A percentile compares a stretch with the other conserved stretches of the same genome.
phyloP scores from a whole-genome alignment of 2,329 filamentous ascomycete genomes.

The Fusarium burgessii region DNA sequence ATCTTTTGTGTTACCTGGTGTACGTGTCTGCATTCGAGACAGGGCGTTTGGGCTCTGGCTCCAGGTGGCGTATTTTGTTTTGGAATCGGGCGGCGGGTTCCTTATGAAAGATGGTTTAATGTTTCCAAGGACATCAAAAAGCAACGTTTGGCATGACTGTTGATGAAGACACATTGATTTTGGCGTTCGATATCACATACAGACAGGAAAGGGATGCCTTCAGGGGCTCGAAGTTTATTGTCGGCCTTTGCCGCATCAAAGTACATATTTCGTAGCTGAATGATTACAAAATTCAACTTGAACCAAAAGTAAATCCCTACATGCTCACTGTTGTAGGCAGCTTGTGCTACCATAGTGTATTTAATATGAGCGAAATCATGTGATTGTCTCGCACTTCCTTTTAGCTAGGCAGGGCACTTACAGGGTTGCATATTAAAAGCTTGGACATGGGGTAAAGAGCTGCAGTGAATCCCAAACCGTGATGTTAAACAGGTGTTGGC shows the following conservation, averaged over 20 bases:
- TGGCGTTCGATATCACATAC: constrained; percentile 39
- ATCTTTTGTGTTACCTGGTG: constrained; percentile 29
- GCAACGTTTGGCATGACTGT: constrained; percentile 43
- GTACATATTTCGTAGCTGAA: constrained; percentile 33
- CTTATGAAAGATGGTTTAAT: constrained; percentile 16
- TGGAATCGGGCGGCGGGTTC: constrained; percentile 23
- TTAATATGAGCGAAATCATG: not conserved
- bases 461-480: not conserved
- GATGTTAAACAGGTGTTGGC: not conserved
- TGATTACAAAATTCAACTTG: constrained; percentile 31
- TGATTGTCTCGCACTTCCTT: not conserved
- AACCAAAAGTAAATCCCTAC: not conserved
- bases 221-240: constrained; percentile 17
- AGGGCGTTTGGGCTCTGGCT: constrained; percentile 39
- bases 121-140: constrained; percentile 34
- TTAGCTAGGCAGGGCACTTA: not conserved
- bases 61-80: constrained; percentile 35
- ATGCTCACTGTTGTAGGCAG: not conserved
- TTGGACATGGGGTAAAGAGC: not conserved
- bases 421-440: not conserved
- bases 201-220: constrained; percentile 16
- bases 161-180: constrained; percentile 40
- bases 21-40: constrained; percentile 41
- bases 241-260: constrained; percentile 11
- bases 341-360: not conserved